Percentiles rank a stretch among this genome's conserved stretches.
phyloP scores from a whole-genome alignment of 169 alveolate genomes.

The Eimeria sp. region DNA sequence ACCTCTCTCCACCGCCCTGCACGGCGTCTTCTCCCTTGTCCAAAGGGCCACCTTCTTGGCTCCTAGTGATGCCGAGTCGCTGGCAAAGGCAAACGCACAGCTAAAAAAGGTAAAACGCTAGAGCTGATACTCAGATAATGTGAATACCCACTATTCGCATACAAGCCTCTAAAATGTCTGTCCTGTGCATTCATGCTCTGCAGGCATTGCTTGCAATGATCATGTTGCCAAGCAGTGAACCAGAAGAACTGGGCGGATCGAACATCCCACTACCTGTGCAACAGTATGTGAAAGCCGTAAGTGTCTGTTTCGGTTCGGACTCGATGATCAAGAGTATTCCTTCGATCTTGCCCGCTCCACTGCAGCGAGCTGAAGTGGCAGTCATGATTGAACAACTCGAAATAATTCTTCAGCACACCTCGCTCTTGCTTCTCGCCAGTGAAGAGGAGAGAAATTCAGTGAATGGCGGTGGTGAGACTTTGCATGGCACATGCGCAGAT shows the following conservation, averaged over 20 bases:
- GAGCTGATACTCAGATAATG: background rate
- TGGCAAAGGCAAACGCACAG: conserved; percentile 35
- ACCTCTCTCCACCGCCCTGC: conserved; percentile 44
- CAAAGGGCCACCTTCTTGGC: conserved; percentile 54
- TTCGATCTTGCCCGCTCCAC: conserved; percentile 67
- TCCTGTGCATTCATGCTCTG: background rate
- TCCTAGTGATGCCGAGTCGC: background rate
- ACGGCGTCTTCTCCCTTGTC: conserved; percentile 10
- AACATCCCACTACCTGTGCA: conserved; percentile 51
- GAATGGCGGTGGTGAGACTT: conserved; percentile 32
- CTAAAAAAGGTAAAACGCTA: conserved; percentile 48
- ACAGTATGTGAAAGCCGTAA: conserved; percentile 45
- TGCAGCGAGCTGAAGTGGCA: conserved; percentile 76
- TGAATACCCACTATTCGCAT: background rate
- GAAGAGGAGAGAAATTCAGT: conserved; percentile 29
- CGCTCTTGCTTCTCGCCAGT: conserved; percentile 51
- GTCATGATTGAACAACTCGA: conserved; percentile 76
- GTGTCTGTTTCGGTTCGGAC: conserved; percentile 62
- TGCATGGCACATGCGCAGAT: background rate
- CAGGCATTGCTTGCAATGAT: conserved; percentile 63
- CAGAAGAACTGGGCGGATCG: conserved; percentile 44
- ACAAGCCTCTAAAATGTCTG: background rate
- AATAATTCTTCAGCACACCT: conserved; percentile 53
- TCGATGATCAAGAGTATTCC: conserved; percentile 35
- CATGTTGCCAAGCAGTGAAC: conserved; percentile 63